Conservation (phyloP, 1,284 basidiomycete genomes). For the Chalciporus sp. region DNA sequence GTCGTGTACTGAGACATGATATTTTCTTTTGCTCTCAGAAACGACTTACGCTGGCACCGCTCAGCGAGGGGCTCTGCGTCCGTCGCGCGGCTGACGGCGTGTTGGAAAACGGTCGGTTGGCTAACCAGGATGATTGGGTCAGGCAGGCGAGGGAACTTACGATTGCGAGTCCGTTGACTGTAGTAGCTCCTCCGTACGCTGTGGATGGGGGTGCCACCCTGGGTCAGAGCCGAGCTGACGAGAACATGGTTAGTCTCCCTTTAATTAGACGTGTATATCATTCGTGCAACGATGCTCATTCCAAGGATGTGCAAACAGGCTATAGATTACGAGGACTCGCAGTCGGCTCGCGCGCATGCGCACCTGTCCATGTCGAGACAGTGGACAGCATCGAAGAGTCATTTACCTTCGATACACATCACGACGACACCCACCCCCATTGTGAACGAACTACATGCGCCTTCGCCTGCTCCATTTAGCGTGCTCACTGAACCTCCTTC, state of each 20-base stretch:
- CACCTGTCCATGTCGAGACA: slow-evolving; percentile 16
- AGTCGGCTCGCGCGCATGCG: slow-evolving; percentile 9
- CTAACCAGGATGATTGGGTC: slow-evolving; percentile 67
- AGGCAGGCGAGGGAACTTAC: slow-evolving; percentile 58
- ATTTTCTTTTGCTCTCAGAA: slow-evolving; percentile 44
- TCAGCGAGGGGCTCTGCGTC: slow-evolving; percentile 24
- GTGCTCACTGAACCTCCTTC: slow-evolving; percentile 32
- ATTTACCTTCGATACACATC: slow-evolving; percentile 33
- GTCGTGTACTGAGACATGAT: background rate
- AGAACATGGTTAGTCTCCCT: slow-evolving; percentile 27
- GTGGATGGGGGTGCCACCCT: slow-evolving; percentile 2
- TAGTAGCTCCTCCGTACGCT: slow-evolving; percentile 12
- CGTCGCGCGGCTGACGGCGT: slow-evolving; percentile 22
- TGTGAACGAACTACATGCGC: slow-evolving; percentile 1
- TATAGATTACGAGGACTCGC: slow-evolving; percentile 25
- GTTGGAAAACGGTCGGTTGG: slow-evolving; percentile 36
- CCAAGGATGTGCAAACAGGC: slow-evolving; percentile 15
- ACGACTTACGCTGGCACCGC: slow-evolving; percentile 49
- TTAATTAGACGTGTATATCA: background rate
- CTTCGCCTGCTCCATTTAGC: slow-evolving; percentile 31
- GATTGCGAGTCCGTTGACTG: slow-evolving; percentile 53
- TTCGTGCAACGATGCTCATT: slow-evolving; percentile 15
- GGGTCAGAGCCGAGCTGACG: slow-evolving; percentile 25
- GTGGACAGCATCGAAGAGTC: slow-evolving; percentile 15
- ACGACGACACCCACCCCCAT: slow-evolving; percentile 15